phyloP scores from a whole-genome alignment of 148 eudicot genomes.

The Nepenthes mirabilis region DNA sequence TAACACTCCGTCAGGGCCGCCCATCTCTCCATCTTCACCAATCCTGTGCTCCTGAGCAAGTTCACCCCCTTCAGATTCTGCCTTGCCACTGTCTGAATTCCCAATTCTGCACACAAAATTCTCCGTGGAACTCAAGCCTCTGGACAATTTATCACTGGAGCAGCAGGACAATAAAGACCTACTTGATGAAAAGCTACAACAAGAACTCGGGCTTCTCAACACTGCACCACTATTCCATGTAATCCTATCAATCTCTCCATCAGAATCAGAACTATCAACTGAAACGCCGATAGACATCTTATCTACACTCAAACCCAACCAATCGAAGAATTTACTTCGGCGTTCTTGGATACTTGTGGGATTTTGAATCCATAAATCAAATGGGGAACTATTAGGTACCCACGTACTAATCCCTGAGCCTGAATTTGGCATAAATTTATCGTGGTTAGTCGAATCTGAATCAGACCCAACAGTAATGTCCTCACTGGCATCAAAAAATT shows the following conservation, averaged over 20 bases:
- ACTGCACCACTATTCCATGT: constrained; percentile 27
- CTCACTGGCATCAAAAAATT: constrained; percentile 71
- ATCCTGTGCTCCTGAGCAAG: constrained; percentile 4
- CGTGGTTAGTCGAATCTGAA: constrained; percentile 16
- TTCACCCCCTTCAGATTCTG: constrained; percentile 13
- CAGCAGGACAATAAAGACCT: constrained; percentile 31
- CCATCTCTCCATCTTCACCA: constrained; percentile 4
- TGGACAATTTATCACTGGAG: constrained; percentile 22
- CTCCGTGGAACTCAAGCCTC: constrained; percentile 10
- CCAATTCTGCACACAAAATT: constrained; percentile 15
- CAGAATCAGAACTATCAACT: constrained; percentile 14
- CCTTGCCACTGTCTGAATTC: constrained; percentile 12
- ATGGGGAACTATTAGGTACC: constrained; percentile 22
- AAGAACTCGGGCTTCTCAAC: constrained; percentile 22
- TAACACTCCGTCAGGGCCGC: constrained; percentile 6
- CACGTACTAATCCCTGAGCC: constrained; percentile 8
- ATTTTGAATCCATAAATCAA: constrained; percentile 53
- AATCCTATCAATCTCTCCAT: constrained; percentile 22
- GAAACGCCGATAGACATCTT: constrained; percentile 4
- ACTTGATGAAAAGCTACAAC: constrained; percentile 35
- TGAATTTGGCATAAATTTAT: constrained; percentile 6
- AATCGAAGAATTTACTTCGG: constrained; percentile 49
- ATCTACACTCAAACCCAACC: constrained; percentile 44
- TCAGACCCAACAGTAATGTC: constrained; percentile 30
- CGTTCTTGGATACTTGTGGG: constrained; percentile 66